Percentiles rank a stretch among this genome's conserved stretches.
Conservation (phyloP, 345 rosid genomes). For the Populus alba region DNA sequence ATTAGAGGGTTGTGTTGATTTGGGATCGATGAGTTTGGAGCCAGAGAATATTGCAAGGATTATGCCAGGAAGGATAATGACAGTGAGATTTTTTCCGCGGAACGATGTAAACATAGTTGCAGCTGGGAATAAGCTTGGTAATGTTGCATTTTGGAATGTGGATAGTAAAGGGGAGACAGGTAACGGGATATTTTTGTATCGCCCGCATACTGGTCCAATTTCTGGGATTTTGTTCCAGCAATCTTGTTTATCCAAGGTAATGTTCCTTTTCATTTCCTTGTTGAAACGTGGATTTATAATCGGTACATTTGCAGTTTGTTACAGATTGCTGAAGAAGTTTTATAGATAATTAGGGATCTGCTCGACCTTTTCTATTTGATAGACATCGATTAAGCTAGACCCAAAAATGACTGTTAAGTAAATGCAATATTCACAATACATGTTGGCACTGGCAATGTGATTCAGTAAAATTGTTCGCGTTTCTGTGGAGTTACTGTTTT, state of each 20-base stretch:
- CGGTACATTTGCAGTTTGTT: neutral
- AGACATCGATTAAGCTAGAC: neutral
- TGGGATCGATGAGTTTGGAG: constrained; percentile 47
- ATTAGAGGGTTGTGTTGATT: constrained; percentile 29
- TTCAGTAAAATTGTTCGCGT: neutral
- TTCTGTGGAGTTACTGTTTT: neutral
- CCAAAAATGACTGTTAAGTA: too few species aligned
- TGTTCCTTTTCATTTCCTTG: neutral
- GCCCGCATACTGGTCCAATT: constrained; percentile 52
- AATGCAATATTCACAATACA: too few species aligned
- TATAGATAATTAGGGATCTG: neutral
- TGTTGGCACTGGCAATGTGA: neutral
- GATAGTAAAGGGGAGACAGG: constrained; percentile 36
- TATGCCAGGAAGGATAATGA: constrained; percentile 52
- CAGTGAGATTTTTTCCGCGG: constrained; percentile 59
- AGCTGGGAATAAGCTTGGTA: constrained; percentile 64
- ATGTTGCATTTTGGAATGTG: constrained; percentile 76
- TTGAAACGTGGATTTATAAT: neutral
- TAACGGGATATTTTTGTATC: constrained; percentile 57
- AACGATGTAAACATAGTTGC: constrained; percentile 56
- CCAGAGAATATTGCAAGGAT: constrained; percentile 61
- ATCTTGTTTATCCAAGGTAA: constrained; percentile 60
- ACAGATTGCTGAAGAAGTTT: neutral
- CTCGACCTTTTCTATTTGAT: neutral
- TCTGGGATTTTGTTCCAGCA: constrained; percentile 62